Percentiles rank a stretch among this genome's conserved stretches.
Evolutionary conservation across 2,329 filamentous ascomycete species (phyloP).

Genomic region (Furcasterigmium sp.): DNA sequence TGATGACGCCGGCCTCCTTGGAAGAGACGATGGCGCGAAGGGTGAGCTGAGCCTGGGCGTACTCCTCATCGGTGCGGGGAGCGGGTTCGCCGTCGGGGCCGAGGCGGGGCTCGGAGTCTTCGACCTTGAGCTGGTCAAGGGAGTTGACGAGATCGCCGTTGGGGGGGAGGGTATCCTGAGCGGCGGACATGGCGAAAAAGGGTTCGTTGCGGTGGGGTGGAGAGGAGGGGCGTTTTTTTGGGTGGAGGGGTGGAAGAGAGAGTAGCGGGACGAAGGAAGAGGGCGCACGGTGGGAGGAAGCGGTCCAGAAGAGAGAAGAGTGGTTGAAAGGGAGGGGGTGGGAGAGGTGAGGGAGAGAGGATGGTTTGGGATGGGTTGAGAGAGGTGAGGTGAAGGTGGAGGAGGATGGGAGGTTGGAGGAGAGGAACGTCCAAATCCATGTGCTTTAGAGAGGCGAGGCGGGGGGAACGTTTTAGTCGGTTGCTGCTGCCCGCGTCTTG

Average conservation of each 20-base stretch:
- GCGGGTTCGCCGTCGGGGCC: conserved; percentile 71
- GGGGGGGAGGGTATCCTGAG: conserved; percentile 51
- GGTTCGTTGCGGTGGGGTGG: background rate
- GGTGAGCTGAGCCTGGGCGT: conserved; percentile 86
- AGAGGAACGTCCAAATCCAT: conserved; percentile 10
- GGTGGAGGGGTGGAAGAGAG: background rate
- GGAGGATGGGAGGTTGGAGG: conserved; percentile 16
- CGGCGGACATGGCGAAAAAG: conserved; percentile 50
- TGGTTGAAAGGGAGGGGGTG: conserved; percentile 6
- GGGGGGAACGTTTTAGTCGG: conserved; percentile 9
- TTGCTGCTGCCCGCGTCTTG: background rate
- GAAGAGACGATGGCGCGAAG: conserved; percentile 96
- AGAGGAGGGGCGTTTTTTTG: background rate
- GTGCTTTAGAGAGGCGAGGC: conserved; percentile 10
- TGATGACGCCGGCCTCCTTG: conserved; percentile 98
- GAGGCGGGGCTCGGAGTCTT: conserved; percentile 54
- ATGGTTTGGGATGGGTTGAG: conserved; percentile 8
- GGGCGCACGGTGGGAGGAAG: background rate
- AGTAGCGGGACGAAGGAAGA: background rate
- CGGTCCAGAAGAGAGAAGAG: conserved; percentile 5
- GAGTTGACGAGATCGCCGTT: conserved; percentile 57
- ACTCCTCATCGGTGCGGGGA: conserved; percentile 95
- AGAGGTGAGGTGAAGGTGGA: conserved; percentile 15
- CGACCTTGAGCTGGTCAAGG: conserved; percentile 62
- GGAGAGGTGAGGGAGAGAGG: conserved; percentile 10